phyloP scores from a whole-genome alignment of 805 yeast species.

The Candida sonorensis region DNA sequence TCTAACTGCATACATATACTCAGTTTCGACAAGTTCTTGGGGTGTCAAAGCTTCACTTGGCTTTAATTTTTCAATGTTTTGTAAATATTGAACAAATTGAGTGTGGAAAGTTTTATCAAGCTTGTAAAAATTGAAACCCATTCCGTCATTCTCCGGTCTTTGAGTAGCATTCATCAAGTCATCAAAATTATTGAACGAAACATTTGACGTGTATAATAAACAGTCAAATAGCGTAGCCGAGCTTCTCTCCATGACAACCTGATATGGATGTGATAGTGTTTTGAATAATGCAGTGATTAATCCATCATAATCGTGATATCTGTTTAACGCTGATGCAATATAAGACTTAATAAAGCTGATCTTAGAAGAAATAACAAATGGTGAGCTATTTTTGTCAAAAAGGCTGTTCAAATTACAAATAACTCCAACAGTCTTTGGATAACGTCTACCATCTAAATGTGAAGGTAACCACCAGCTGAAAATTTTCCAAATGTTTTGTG shows the following conservation, averaged over 20 bases:
- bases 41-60: slow-evolving; percentile 32
- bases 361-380: slow-evolving; percentile 58
- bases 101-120: slow-evolving; percentile 27
- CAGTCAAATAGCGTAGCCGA: slow-evolving; percentile 49
- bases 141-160: slow-evolving; percentile 28
- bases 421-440: slow-evolving; percentile 41
- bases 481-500: slow-evolving; percentile 65
- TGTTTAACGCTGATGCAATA: slow-evolving; percentile 22
- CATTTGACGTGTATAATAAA: slow-evolving; percentile 14
- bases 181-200: slow-evolving; percentile 21
- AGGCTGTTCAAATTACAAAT: slow-evolving; percentile 43
- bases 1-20: slow-evolving; percentile 56
- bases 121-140: slow-evolving; percentile 22
- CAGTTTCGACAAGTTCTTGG: slow-evolving; percentile 52
- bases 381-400: slow-evolving; percentile 44
- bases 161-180: slow-evolving; percentile 34
- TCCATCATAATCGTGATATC: slow-evolving; percentile 42
- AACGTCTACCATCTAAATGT: slow-evolving; percentile 61
- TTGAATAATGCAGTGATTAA: slow-evolving; percentile 38
- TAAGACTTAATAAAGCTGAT: slow-evolving; percentile 46
- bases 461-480: slow-evolving; percentile 69
- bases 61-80: slow-evolving; percentile 32
- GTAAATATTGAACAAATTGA: slow-evolving; percentile 37
- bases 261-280: slow-evolving; percentile 59
- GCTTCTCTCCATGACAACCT: slow-evolving; percentile 61